A percentile compares a stretch with the other conserved stretches of the same genome.
Conservation (phyloP, 305 asterid genomes). For the Ajuga reptans region DNA sequence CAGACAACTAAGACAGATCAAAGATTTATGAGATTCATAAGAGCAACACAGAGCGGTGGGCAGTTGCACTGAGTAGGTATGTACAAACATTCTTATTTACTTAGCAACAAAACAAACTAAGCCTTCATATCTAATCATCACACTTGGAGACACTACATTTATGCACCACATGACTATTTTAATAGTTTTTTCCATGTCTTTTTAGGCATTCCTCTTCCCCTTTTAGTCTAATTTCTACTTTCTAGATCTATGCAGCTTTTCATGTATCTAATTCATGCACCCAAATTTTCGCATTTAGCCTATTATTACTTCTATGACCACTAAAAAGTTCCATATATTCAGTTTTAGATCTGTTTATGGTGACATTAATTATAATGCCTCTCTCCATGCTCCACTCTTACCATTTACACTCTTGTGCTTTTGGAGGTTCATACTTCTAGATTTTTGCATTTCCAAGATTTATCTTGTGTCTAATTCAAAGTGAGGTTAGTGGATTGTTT, state of each 20-base stretch:
- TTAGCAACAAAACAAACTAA: background rate
- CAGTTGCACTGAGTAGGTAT: background rate
- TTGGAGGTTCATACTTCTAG: background rate
- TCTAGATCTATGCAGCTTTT: background rate
- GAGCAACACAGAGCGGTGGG: conserved; percentile 4
- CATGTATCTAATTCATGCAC: background rate
- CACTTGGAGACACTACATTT: too few relatives aligned
- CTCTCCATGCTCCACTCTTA: too few relatives aligned
- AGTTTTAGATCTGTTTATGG: too few relatives aligned
- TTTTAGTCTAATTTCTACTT: background rate
- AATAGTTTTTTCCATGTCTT: background rate
- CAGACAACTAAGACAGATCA: background rate
- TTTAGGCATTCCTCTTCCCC: background rate
- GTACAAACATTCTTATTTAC: background rate
- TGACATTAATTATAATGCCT: too few relatives aligned
- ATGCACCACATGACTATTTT: too few relatives aligned
- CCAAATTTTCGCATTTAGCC: background rate
- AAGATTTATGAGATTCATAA: conserved; percentile 5
- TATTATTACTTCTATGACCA: background rate
- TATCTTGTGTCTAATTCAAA: background rate
- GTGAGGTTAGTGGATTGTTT: background rate
- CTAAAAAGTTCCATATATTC: too few relatives aligned
- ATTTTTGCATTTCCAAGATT: background rate
- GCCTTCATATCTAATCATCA: too few relatives aligned
- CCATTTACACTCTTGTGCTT: background rate